These are phyloP conservation scores for Haplographium delicatum DNA, from an alignment of 495 filamentous ascomycete species.

Conservation along the genomic window DNA sequence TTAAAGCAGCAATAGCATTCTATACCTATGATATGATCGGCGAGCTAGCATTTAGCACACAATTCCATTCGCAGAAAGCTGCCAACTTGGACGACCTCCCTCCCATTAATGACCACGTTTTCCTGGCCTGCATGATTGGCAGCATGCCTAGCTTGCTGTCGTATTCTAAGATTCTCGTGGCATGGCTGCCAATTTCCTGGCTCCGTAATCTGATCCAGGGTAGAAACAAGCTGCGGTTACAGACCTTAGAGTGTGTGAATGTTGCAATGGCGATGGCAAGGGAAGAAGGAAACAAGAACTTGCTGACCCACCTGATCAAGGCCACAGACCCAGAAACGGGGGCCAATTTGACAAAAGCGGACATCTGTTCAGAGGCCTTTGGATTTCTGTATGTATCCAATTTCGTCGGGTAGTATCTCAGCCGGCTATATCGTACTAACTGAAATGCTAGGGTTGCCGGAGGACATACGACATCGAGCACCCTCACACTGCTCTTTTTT, in stretches of 20 bases:
- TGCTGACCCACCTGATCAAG: conserved; percentile 8
- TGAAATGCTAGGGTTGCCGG: conserved; percentile 5
- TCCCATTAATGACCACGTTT: conserved; percentile 1
- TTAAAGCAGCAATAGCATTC: background rate
- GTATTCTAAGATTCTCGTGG: background rate
- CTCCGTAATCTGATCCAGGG: background rate
- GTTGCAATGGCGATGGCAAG: background rate
- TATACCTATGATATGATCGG: conserved; percentile 2
- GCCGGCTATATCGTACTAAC: background rate
- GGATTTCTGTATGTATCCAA: conserved; percentile 12
- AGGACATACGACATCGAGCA: conserved; percentile 1
- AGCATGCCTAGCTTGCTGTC: background rate
- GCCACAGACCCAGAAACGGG: conserved; percentile 12
- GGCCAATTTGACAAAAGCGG: background rate
- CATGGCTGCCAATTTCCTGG: background rate
- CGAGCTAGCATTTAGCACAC: conserved; percentile 3
- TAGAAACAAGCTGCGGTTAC: background rate
- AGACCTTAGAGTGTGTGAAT: background rate
- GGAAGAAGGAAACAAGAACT: background rate
- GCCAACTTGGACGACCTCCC: background rate
- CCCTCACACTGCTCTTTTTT: conserved; percentile 4
- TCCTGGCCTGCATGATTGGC: conserved; percentile 1
- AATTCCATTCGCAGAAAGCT: background rate
- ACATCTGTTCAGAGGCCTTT: conserved; percentile 9
- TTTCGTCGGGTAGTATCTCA: background rate